Evolutionary conservation across 208 protist genomes (phyloP), one percentile per base, ranked within the genome.

Genomic region (Acanthamoeba healyi): DNA sequence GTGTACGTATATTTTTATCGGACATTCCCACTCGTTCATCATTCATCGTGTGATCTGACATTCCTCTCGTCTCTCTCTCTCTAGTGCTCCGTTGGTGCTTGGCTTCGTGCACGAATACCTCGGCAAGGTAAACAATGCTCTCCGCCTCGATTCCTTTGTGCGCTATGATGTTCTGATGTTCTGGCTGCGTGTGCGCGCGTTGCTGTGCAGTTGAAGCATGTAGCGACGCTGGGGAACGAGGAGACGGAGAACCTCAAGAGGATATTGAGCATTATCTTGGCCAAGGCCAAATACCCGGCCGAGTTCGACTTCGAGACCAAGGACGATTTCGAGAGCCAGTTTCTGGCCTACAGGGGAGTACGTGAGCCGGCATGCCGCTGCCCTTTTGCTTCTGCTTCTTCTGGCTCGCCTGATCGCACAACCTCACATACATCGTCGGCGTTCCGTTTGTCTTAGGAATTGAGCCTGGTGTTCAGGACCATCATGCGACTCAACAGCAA

Each of bases 291-390:
- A 29, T 91, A 91, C 32, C 84, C 84, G 36, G 29, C 46, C 6
- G 84, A 91, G 36, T 91, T 91, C n/a, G 56, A 91, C 26, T 91
- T 91, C 32, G 84, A 91, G 36, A 74, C 84, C 34, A 91, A 91
- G 61, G 84, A 91, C 54, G 84, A 91, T 70, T 91, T 91, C 70
- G 84, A 91, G 54, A 65, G 15, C 24, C 56, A 91, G 7, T 91
- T 91, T 46, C 14, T 91, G 36, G 54, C 61, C 4, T 91, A 91
- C 61, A 26, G 84, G 14, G 63, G 19, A 5, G 84, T 91, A 44
- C 32, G 84, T 46, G 67, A 17, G 5, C 67, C 63, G 4, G 9
- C 63, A 74, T 74, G 9, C 34, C 4, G 44, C 44, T n/a, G n/a
- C n/a, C n/a, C n/a, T n/a, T n/a, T n/a, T n/a, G n/a, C n/a, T n/a